These are phyloP conservation scores for Chrysoporthe austroafricana DNA, from an alignment of 2,329 filamentous ascomycete species.

Conservation along the genomic window DNA sequence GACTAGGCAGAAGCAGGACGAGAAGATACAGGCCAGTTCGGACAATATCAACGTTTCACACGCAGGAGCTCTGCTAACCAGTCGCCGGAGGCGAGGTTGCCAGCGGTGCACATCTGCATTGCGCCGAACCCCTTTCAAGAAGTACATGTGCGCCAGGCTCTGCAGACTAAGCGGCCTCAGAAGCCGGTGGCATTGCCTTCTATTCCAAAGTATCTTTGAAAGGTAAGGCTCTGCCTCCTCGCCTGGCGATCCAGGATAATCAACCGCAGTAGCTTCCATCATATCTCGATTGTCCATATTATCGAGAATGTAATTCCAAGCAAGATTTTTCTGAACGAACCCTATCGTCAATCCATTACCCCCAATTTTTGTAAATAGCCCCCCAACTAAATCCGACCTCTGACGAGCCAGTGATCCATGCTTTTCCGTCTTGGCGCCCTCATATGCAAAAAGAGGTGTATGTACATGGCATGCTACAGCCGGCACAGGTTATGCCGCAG, in stretches of 20 bases:
- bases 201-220: background rate
- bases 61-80: background rate
- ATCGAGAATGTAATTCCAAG: background rate
- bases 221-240: background rate
- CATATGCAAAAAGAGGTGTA: background rate
- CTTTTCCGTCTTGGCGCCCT: constrained; percentile 1
- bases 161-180: background rate
- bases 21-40: background rate
- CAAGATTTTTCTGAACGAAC: background rate
- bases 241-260: background rate
- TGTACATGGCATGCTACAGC: constrained; percentile 1
- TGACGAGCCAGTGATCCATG: background rate
- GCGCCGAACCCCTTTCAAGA: background rate
- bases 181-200: background rate
- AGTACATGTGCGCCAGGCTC: background rate
- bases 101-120: background rate
- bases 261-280: background rate
- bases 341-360: background rate
- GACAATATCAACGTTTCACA: background rate
- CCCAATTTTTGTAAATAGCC: background rate
- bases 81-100: background rate
- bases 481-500: background rate
- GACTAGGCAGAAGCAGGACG: too few species aligned
- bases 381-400: background rate
- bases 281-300: background rate